Percentiles rank a stretch among this genome's conserved stretches.
Conservation (phyloP, 139 green algal species). For the Closterium sp. region DNA sequence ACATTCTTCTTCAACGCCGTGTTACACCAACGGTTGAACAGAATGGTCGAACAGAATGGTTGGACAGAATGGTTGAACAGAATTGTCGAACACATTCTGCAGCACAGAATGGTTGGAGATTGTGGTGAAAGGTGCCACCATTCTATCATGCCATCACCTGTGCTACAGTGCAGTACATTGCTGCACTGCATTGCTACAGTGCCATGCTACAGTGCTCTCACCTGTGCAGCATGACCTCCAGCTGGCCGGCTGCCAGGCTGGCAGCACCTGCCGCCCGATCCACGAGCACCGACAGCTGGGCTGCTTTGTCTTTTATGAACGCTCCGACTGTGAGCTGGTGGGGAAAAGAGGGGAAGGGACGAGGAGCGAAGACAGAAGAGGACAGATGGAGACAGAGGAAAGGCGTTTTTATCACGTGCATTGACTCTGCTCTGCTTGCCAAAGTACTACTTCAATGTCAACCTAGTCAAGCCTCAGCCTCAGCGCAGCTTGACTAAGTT, state of each 20-base stretch:
- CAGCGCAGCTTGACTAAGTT: too few relatives aligned
- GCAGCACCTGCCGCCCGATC: conserved; percentile 17
- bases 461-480: too few relatives aligned
- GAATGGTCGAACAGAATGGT: too few relatives aligned
- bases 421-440: neutral
- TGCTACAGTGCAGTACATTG: neutral
- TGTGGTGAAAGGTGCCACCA: too few relatives aligned
- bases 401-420: neutral
- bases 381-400: neutral
- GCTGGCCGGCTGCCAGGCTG: conserved; percentile 8
- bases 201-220: neutral
- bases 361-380: neutral
- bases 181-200: neutral
- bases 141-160: too few relatives aligned
- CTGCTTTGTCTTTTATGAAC: neutral
- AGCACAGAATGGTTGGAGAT: too few relatives aligned
- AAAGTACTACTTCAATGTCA: neutral
- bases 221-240: conserved; percentile 43
- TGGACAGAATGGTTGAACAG: too few relatives aligned
- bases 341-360: neutral
- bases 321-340: neutral
- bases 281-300: conserved; percentile 20
- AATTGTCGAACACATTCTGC: too few relatives aligned
- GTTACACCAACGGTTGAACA: too few relatives aligned
- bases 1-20: too few relatives aligned